phyloP scores from a whole-genome alignment of 208 protist genomes.

The Polymyxa betae region DNA sequence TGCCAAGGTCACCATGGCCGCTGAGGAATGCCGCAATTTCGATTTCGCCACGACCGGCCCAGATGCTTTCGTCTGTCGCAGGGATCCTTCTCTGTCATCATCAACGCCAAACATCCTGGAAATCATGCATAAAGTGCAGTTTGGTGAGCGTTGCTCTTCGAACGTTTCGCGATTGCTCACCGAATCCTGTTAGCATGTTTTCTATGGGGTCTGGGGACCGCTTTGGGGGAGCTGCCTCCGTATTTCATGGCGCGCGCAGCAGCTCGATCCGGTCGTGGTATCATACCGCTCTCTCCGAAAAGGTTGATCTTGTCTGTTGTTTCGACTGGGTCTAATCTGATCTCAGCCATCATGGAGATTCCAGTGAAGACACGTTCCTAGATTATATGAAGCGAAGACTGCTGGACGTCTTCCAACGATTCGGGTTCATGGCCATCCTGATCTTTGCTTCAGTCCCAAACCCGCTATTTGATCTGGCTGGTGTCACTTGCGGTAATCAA shows the following conservation, averaged over 20 bases:
- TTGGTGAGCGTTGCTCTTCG: neutral
- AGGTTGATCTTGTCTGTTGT: neutral
- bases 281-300: conserved; percentile 10
- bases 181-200: neutral
- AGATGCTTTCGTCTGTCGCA: neutral
- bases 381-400: conserved; percentile 35
- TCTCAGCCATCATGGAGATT: neutral
- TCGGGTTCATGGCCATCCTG: conserved; percentile 47
- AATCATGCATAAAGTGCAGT: conserved; percentile 24
- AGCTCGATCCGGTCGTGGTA: conserved; percentile 13
- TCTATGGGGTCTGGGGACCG: conserved; percentile 51
- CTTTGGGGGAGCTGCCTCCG: conserved; percentile 53
- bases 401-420: conserved; percentile 20
- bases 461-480: conserved; percentile 50
- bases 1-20: conserved; percentile 42
- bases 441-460: conserved; percentile 50
- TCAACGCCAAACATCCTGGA: neutral
- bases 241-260: conserved; percentile 39
- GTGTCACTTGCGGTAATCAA: conserved; percentile 12
- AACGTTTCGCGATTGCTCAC: neutral
- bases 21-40: conserved; percentile 6
- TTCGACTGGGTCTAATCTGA: neutral
- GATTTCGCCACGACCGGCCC: conserved; percentile 34
- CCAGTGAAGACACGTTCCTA: neutral
- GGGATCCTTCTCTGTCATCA: neutral